Conservation (phyloP, 768 basidiomycete species). For the Mrakia gelida region DNA sequence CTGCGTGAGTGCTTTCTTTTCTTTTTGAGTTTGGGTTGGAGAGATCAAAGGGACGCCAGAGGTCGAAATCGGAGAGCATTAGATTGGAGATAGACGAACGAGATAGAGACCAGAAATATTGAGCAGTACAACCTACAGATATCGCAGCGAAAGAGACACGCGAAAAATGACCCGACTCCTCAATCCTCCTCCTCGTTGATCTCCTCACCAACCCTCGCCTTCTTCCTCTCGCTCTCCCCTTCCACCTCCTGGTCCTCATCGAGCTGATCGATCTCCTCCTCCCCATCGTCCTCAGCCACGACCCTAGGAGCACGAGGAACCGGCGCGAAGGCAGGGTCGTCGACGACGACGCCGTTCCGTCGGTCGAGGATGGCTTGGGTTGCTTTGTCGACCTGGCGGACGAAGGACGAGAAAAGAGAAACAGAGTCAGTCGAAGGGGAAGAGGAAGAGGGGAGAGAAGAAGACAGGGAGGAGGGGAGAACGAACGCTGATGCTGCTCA, state of each 20-base stretch:
- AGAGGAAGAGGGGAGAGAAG: background rate
- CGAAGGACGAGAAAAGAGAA: background rate
- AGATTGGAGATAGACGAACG: background rate
- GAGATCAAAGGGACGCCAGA: background rate
- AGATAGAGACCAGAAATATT: background rate
- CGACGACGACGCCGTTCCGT: background rate
- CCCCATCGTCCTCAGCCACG: background rate
- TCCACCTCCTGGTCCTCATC: background rate
- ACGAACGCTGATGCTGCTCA: background rate
- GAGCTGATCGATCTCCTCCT: background rate
- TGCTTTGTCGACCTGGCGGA: background rate
- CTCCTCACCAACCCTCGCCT: background rate
- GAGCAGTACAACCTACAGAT: background rate
- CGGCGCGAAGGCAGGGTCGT: background rate
- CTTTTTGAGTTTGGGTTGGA: background rate
- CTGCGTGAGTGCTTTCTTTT: background rate
- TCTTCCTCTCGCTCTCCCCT: background rate
- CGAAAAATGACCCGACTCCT: background rate
- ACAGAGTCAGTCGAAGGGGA: too few relatives aligned
- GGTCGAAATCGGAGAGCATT: background rate
- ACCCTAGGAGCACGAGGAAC: background rate
- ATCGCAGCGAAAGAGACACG: background rate
- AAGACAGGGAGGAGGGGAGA: too few relatives aligned
- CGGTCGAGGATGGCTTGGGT: background rate
- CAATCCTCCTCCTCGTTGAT: background rate